Evolutionary conservation across 2,329 filamentous ascomycete species (phyloP).

Genomic region (Thelonectria blattea): DNA sequence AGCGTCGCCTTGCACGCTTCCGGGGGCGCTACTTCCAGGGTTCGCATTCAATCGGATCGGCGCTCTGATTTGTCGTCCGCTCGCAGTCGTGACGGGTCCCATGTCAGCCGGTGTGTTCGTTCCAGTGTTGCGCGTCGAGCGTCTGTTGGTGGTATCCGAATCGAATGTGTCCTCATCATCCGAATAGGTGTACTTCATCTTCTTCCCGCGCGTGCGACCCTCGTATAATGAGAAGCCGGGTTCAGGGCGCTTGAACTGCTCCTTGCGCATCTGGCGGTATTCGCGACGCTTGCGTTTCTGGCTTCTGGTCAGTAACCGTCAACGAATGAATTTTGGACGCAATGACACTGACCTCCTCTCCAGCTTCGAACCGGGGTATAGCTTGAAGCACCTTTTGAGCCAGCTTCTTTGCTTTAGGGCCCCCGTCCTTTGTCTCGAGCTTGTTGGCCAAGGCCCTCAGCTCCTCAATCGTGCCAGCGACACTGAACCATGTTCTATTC

Average conservation of each 20-base stretch:
- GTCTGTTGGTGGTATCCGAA: slow-evolving; percentile 69
- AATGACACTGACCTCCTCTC: slow-evolving; percentile 74
- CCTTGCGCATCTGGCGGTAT: slow-evolving; percentile 84
- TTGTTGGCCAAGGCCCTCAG: slow-evolving; percentile 76
- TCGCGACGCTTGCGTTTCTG: slow-evolving; percentile 93
- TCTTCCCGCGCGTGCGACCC: slow-evolving; percentile 93
- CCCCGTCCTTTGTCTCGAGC: slow-evolving; percentile 77
- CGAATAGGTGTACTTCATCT: slow-evolving; percentile 94
- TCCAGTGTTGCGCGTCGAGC: slow-evolving; percentile 76
- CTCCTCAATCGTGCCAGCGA: slow-evolving; percentile 90
- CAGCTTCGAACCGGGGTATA: slow-evolving; percentile 88
- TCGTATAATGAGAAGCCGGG: slow-evolving; percentile 93
- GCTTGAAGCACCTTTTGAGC: slow-evolving; percentile 79
- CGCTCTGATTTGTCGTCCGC: slow-evolving; percentile 82
- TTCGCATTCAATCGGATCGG: slow-evolving; percentile 71
- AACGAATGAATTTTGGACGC: neutral
- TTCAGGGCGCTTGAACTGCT: slow-evolving; percentile 85
- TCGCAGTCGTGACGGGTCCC: slow-evolving; percentile 74
- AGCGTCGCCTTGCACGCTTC: slow-evolving; percentile 54
- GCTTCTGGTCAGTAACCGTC: slow-evolving; percentile 25
- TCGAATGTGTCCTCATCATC: slow-evolving; percentile 80
- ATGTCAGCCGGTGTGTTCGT: slow-evolving; percentile 74
- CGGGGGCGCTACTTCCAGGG: slow-evolving; percentile 54
- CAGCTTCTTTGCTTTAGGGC: slow-evolving; percentile 79
- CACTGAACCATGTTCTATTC: slow-evolving; percentile 86